These are phyloP conservation scores for Debaryomyces subglobosus DNA, from an alignment of 1,139 yeast genomes.

Conservation along the genomic window DNA sequence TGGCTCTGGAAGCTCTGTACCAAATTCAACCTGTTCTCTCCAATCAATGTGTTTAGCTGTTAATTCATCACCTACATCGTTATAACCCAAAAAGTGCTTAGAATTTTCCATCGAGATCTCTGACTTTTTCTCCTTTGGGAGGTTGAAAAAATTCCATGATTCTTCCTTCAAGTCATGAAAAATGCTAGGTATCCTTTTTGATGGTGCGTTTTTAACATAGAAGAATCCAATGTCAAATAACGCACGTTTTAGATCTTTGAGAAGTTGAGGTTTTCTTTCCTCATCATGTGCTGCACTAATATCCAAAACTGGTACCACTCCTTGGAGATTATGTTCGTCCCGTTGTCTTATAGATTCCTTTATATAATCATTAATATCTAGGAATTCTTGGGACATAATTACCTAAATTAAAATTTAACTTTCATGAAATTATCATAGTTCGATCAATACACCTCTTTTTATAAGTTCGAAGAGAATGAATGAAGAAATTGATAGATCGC, in stretches of 20 bases:
- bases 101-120: slow-evolving; percentile 52
- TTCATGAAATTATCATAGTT: neutral
- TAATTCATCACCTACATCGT: slow-evolving; percentile 56
- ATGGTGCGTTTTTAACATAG: slow-evolving; percentile 36
- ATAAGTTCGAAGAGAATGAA: neutral
- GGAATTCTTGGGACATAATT: neutral
- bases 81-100: slow-evolving; percentile 60
- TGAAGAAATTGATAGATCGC: neutral
- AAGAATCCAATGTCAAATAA: slow-evolving; percentile 55
- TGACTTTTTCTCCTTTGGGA: slow-evolving; percentile 46
- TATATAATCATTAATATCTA: neutral
- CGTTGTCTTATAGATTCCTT: neutral
- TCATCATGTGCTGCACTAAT: slow-evolving; percentile 27
- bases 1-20: slow-evolving; percentile 44
- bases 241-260: slow-evolving; percentile 46
- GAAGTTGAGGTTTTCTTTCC: slow-evolving; percentile 35
- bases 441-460: neutral
- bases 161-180: slow-evolving; percentile 37
- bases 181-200: slow-evolving; percentile 33
- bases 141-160: slow-evolving; percentile 43
- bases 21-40: slow-evolving; percentile 60
- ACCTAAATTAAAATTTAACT: too few species aligned
- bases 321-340: neutral
- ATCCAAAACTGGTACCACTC: slow-evolving; percentile 23
- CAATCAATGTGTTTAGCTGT: slow-evolving; percentile 54